Base-by-base conservation (phyloP, 768 basidiomycete genomes). In the Austroboletus eburneus region DNA sequence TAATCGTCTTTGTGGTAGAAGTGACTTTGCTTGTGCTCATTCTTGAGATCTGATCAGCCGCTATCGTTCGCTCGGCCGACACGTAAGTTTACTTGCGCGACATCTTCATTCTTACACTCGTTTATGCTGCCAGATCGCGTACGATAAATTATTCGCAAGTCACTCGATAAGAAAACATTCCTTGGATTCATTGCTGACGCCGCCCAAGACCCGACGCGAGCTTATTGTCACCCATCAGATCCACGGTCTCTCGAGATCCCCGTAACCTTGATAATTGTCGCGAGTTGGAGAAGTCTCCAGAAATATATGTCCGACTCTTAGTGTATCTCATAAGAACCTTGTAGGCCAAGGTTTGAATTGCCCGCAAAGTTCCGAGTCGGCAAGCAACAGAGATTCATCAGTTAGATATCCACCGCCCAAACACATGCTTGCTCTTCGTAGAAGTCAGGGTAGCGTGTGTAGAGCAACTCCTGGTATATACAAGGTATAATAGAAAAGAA, bases 1-100 rank as follows among this genome's bases (percentile, higher is more conserved):
- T 69, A 13, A 68, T 87, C 2, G 86, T 90, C 0, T 75, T 77
- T 2, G 68, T 69, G 0, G 76, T 86, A 16, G 87, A 91, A 57
- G 64, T 90, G 35, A 78, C 72, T 0, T 67, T 91, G 35, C 67
- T 91, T 8, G 75, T 78, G 2, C 70, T 91, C 37, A 71, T 91
- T 27, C 53, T 87, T 43, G 63, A 42, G 45, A 9, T 62, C 40
- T 58, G 39, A 57, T 25, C 49, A 18, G 40, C 54, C 57, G 49
- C 48, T 42, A 51, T 62, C 48, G 13, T 17, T 32, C 9, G 12
- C 10, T 27, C 25, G n/a, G n/a, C n/a, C n/a, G n/a, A n/a, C n/a
- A n/a, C n/a, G n/a, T n/a, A n/a, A n/a, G n/a, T n/a, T n/a, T n/a
- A n/a, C n/a, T n/a, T n/a, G n/a, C n/a, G n/a, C n/a, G n/a, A 32